Conservation (phyloP, 345 rosid genomes). For the Eucalyptus shirleyi region DNA sequence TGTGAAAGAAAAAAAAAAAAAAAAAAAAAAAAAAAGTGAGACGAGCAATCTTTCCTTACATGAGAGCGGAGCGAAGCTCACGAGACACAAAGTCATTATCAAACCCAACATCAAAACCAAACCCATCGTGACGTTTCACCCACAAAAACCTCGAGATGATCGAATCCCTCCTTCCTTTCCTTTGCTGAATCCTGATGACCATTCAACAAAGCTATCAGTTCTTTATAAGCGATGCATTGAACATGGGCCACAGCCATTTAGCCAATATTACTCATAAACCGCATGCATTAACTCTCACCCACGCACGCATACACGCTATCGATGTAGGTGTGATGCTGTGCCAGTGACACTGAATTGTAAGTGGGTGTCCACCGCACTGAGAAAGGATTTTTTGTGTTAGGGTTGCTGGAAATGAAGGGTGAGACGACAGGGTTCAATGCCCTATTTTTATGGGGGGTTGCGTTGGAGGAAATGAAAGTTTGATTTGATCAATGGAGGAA, state of each 20-base stretch:
- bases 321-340: not conserved
- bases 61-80: not conserved
- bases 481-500: not conserved
- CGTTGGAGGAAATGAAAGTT: not conserved
- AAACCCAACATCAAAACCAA: not conserved
- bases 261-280: not conserved
- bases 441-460: not conserved
- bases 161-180: not conserved
- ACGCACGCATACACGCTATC: not conserved
- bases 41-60: not conserved
- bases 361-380: not conserved
- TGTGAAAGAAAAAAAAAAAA: not conserved
- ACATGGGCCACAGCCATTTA: not conserved
- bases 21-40: not conserved
- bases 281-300: not conserved
- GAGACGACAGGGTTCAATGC: not conserved
- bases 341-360: not conserved
- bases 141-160: not conserved
- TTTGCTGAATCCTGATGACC: not conserved
- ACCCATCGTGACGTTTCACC: not conserved
- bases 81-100: not conserved
- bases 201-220: not conserved
- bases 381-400: not conserved
- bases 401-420: not conserved
- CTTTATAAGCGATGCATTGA: not conserved